Conservation (phyloP, 2,329 filamentous ascomycete genomes). For the Verticillium longisporum region DNA sequence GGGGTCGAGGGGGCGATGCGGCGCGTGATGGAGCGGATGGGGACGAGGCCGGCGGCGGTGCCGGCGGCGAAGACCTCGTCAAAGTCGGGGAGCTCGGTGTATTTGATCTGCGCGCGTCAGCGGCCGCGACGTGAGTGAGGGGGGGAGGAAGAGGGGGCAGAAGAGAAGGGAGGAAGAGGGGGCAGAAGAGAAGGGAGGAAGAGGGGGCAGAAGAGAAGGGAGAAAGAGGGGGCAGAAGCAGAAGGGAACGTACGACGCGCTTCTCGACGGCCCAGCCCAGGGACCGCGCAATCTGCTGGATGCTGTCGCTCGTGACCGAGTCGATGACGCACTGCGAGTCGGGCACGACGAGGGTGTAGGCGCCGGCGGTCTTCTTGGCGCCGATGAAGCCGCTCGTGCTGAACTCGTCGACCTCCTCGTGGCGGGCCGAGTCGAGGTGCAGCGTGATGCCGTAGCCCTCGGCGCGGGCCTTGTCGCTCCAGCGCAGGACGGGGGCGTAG, state of each 20-base stretch:
- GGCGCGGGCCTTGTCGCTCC: slow-evolving; percentile 72
- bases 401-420: slow-evolving; percentile 90
- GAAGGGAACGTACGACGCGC: slow-evolving; percentile 46
- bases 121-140: neutral
- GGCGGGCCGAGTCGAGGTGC: slow-evolving; percentile 79
- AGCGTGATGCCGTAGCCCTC: slow-evolving; percentile 91
- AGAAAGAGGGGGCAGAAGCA: neutral
- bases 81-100: slow-evolving; percentile 46
- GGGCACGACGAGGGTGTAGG: slow-evolving; percentile 73
- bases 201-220: neutral
- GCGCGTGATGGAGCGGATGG: slow-evolving; percentile 84
- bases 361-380: slow-evolving; percentile 45
- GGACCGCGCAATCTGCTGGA: slow-evolving; percentile 66
- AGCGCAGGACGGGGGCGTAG: slow-evolving; percentile 85
- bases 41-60: slow-evolving; percentile 85
- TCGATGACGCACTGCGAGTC: slow-evolving; percentile 84
- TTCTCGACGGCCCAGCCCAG: slow-evolving; percentile 83
- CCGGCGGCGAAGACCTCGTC: slow-evolving; percentile 84
- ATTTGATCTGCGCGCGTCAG: slow-evolving; percentile 49
- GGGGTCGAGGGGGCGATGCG: slow-evolving; percentile 31
- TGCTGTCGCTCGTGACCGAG: slow-evolving; percentile 74
- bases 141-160: too few relatives aligned
- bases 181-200: too few relatives aligned
- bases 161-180: too few relatives aligned
- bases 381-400: slow-evolving; percentile 92